Evolutionary conservation across 768 basidiomycete species (phyloP).

Genomic region (Inosperma sp.): DNA sequence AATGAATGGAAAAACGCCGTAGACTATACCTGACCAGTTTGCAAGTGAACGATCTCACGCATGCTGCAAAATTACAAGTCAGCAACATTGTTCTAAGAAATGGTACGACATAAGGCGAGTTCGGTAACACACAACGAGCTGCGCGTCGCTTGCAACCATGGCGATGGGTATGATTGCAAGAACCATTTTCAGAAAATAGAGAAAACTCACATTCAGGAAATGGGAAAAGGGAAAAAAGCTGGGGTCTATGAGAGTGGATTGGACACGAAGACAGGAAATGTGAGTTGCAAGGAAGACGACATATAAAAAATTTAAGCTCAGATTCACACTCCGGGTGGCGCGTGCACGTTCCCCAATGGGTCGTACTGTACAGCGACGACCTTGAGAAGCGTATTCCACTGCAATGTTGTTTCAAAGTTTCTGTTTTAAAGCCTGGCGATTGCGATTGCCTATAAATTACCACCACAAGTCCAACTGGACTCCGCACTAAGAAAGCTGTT

Average conservation of each 20-base stretch:
- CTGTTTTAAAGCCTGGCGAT: too few relatives aligned
- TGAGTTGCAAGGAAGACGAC: slow-evolving; percentile 37
- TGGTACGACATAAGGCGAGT: slow-evolving; percentile 41
- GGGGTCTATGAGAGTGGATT: slow-evolving; percentile 41
- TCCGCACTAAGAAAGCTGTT: too few relatives aligned
- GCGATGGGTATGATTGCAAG: slow-evolving; percentile 12
- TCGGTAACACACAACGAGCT: slow-evolving; percentile 25
- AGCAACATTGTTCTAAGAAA: slow-evolving; percentile 30
- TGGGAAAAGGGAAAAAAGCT: slow-evolving; percentile 28
- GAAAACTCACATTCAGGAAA: slow-evolving; percentile 41
- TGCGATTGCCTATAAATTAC: too few relatives aligned
- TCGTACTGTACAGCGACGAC: too few relatives aligned
- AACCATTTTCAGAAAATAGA: not conserved
- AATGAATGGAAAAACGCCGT: slow-evolving; percentile 18
- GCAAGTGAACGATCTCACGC: slow-evolving; percentile 99
- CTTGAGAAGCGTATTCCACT: too few relatives aligned
- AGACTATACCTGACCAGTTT: slow-evolving; percentile 89
- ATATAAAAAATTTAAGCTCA: slow-evolving; percentile 41
- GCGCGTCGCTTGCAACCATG: slow-evolving; percentile 19
- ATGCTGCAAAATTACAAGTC: slow-evolving; percentile 54
- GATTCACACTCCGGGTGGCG: slow-evolving; percentile 41
- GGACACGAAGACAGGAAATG: slow-evolving; percentile 46
- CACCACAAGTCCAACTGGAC: too few relatives aligned
- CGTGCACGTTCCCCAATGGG: slow-evolving; percentile 21
- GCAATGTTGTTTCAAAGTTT: too few relatives aligned